These are phyloP conservation scores for Hymenoscyphus occultus DNA, from an alignment of 2,329 filamentous ascomycete genomes.

Conservation along the genomic window DNA sequence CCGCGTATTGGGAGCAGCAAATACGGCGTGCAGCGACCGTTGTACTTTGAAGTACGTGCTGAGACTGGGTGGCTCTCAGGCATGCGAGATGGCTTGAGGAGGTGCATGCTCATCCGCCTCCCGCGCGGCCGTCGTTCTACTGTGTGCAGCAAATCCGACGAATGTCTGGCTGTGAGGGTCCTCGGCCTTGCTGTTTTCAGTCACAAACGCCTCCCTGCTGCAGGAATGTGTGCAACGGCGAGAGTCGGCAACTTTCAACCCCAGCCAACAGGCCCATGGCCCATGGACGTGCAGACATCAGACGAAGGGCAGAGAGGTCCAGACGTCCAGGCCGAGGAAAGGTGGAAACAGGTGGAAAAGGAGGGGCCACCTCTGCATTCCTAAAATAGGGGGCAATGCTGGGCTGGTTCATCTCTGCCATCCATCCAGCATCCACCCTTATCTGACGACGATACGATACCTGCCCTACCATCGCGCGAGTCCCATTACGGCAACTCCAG, in stretches of 20 bases:
- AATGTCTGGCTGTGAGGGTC: neutral
- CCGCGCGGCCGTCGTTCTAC: neutral
- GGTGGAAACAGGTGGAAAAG: slow-evolving; percentile 1
- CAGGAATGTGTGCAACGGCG: slow-evolving; percentile 3
- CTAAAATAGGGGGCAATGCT: slow-evolving; percentile 1
- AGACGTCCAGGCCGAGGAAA: neutral
- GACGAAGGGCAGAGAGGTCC: neutral
- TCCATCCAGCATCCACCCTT: neutral
- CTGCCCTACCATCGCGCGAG: neutral
- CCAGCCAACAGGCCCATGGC: neutral
- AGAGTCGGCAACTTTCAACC: neutral
- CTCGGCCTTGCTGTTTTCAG: slow-evolving; percentile 2
- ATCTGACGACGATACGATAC: neutral
- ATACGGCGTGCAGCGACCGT: neutral
- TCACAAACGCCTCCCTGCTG: slow-evolving; percentile 1
- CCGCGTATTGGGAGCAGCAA: neutral
- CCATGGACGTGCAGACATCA: neutral
- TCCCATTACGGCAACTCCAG: neutral
- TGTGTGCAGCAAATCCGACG: neutral
- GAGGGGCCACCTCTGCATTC: slow-evolving; percentile 1
- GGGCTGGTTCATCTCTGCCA: neutral
- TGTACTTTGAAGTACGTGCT: neutral
- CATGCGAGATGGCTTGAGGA: neutral
- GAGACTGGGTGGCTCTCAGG: neutral
- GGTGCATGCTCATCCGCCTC: neutral